Evolutionary conservation across 495 filamentous ascomycete genomes (phyloP).

Genomic region (Copromyces sp.): DNA sequence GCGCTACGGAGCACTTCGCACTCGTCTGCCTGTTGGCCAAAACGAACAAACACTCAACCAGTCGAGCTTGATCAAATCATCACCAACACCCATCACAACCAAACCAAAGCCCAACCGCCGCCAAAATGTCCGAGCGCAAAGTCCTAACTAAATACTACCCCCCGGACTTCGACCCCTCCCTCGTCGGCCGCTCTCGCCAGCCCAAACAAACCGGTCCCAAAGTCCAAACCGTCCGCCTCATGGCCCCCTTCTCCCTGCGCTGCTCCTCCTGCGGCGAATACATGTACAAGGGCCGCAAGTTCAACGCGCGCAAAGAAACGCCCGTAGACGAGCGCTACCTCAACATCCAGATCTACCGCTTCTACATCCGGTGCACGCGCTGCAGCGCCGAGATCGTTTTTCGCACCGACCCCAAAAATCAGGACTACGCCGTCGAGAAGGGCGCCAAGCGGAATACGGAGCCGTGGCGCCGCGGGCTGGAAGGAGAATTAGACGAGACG

Average conservation of each 20-base stretch:
- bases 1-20: neutral
- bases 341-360: slow-evolving; percentile 78
- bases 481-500: slow-evolving; percentile 50
- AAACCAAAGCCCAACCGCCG: neutral
- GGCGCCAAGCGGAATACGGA: slow-evolving; percentile 93
- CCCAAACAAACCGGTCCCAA: slow-evolving; percentile 70
- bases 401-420: slow-evolving; percentile 87
- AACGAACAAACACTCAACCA: neutral
- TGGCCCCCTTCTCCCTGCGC: slow-evolving; percentile 93
- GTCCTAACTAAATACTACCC: slow-evolving; percentile 81
- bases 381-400: slow-evolving; percentile 89
- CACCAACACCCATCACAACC: neutral
- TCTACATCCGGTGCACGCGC: slow-evolving; percentile 91
- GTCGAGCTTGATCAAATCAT: neutral
- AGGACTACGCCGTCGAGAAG: slow-evolving; percentile 63
- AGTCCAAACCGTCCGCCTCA: slow-evolving; percentile 82
- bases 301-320: slow-evolving; percentile 93
- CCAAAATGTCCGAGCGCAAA: slow-evolving; percentile 86
- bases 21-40: neutral
- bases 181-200: slow-evolving; percentile 52
- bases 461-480: slow-evolving; percentile 64
- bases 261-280: slow-evolving; percentile 88
- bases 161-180: slow-evolving; percentile 91
- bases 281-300: slow-evolving; percentile 94
- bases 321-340: slow-evolving; percentile 80